Percentiles rank a stretch among this genome's conserved stretches.
Evolutionary conservation across 805 yeast genomes (phyloP).

Genomic region (Candida krabiensis): DNA sequence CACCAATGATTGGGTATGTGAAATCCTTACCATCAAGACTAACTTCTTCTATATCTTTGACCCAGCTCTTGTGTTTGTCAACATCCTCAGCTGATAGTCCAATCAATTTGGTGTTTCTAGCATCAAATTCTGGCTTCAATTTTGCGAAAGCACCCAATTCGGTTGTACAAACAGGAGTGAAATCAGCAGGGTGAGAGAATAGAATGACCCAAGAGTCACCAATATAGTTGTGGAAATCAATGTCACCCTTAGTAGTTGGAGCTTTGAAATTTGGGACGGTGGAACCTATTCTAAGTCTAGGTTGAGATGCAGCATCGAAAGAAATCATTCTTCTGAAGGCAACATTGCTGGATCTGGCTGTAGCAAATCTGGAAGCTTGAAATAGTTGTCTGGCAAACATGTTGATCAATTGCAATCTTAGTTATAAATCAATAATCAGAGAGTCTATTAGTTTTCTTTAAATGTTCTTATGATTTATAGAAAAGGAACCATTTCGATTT

Average conservation of each 20-base stretch:
- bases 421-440: too few relatives aligned
- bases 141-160: conserved; percentile 93
- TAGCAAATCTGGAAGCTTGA: conserved; percentile 7
- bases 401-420: neutral
- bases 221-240: conserved; percentile 84
- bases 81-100: conserved; percentile 87
- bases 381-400: conserved; percentile 27
- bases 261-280: conserved; percentile 88
- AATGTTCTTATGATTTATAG: too few relatives aligned
- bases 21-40: conserved; percentile 67
- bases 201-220: conserved; percentile 86
- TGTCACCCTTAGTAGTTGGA: conserved; percentile 76
- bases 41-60: conserved; percentile 86
- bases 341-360: conserved; percentile 14
- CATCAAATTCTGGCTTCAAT: conserved; percentile 82
- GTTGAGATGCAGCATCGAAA: conserved; percentile 55
- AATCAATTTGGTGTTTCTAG: conserved; percentile 83
- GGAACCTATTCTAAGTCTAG: conserved; percentile 76
- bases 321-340: conserved; percentile 34
- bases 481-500: too few relatives aligned
- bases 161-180: conserved; percentile 96
- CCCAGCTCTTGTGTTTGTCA: conserved; percentile 81
- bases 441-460: too few relatives aligned
- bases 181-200: conserved; percentile 95
- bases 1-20: conserved; percentile 89